Evolutionary conservation across 257 asterid species (phyloP), one percentile per base, ranked within the genome.

Genomic region (Penstemon newberryi): DNA sequence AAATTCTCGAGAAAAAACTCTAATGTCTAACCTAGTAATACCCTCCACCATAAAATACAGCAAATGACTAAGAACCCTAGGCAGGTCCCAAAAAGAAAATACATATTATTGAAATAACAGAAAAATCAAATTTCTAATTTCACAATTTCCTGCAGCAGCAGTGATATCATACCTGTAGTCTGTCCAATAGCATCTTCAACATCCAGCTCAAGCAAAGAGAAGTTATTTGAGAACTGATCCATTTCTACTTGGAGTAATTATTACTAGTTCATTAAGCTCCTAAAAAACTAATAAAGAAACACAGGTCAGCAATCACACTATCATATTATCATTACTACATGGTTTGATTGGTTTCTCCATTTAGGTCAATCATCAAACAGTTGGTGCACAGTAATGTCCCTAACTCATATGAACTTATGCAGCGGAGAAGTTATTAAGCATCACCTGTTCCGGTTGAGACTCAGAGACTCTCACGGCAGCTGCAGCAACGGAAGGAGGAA

Each of bases 191-290:
- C 75, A 66, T 81, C 97, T 49, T 75, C 83, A 18, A 72, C 86
- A 57, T 85, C 95, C 74, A 87, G 65, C 44, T 80, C 88, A 51
- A 91, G 96, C 76, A 84, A 70, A 18, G 96, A 78, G 78, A 89
- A 89, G n/a, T 87, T 67, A 74, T 89, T 91, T 65, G 93, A 69
- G 47, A 89, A 81, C 58, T 74, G 74, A 83, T 84, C 79, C 98
- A 91, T 89, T 73, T 74, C 56, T 57, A 15, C 65, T 50, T 37
- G 18, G 18, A 51, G 42, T 40, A 70, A 52, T 55, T 72, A 33
- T 59, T 52, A 67, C 65, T 58, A 39, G 60, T 65, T 42, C 70
- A 63, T 77, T 46, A 63, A 64, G 71, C 68, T 74, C 77, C 83
- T 64, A 72, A 9, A 4, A 46, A 45, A 67, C n/a, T 39, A 11